These are phyloP conservation scores for Russula lepida DNA, from an alignment of 768 basidiomycete genomes.

Conservation along the genomic window DNA sequence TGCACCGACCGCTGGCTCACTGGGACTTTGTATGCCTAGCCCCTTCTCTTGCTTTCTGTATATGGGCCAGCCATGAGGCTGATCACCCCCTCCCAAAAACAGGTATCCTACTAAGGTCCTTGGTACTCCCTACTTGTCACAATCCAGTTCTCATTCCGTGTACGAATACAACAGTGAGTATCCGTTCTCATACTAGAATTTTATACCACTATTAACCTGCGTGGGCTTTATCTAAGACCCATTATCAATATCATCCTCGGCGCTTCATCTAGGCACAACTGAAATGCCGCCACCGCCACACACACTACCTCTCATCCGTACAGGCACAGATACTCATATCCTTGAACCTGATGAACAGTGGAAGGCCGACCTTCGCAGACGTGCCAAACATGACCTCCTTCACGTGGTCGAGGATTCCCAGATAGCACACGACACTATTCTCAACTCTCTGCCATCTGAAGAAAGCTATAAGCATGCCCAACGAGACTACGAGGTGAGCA, in stretches of 20 bases:
- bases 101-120: conserved; percentile 9
- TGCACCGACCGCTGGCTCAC: neutral
- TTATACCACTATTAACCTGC: neutral
- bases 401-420: conserved; percentile 15
- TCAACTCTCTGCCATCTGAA: conserved; percentile 1
- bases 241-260: no score
- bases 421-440: conserved; percentile 3
- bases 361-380: conserved; percentile 7
- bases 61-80: conserved; percentile 22
- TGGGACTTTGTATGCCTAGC: conserved; percentile 7
- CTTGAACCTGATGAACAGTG: conserved; percentile 17
- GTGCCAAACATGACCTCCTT: conserved; percentile 13
- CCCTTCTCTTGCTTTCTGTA: conserved; percentile 14
- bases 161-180: conserved; percentile 6
- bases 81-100: conserved; percentile 14
- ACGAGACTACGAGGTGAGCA: conserved; percentile 11
- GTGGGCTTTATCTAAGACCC: neutral
- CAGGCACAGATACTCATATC: conserved; percentile 7
- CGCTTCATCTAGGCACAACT: conserved; percentile 13
- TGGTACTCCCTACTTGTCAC: conserved; percentile 9
- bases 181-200: neutral
- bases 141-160: conserved; percentile 2
- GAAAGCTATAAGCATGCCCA: neutral
- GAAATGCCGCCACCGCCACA: conserved; percentile 16
- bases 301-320: conserved; percentile 11